phyloP scores from a whole-genome alignment of 441 rosid genomes.

The Erodium moschatum region DNA sequence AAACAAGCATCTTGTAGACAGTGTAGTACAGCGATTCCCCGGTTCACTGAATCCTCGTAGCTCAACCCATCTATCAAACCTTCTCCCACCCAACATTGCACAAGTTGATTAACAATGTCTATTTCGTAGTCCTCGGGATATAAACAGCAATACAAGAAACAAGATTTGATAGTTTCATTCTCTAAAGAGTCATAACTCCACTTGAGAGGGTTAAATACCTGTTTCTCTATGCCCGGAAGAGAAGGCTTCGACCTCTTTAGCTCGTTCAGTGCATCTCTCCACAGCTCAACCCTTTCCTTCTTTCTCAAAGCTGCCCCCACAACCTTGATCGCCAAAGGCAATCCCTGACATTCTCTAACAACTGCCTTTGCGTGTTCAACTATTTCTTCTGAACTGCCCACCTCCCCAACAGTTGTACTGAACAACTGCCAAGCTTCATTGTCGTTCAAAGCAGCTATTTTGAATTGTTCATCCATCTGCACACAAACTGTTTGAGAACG shows the following conservation, averaged over 20 bases:
- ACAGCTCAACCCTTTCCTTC: neutral
- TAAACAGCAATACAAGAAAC: slow-evolving; percentile 34
- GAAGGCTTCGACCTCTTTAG: neutral
- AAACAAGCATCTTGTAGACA: slow-evolving; percentile 30
- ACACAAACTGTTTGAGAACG: slow-evolving; percentile 25
- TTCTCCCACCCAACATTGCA: slow-evolving; percentile 28
- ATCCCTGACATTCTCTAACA: neutral
- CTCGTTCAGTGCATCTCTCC: neutral
- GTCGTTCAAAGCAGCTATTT: slow-evolving; percentile 26
- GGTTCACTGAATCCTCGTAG: slow-evolving; percentile 18
- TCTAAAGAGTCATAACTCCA: neutral
- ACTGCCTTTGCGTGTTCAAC: neutral
- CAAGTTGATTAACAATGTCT: slow-evolving; percentile 24
- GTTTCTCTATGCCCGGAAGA: neutral
- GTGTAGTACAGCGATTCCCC: slow-evolving; percentile 25
- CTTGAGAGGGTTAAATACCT: neutral
- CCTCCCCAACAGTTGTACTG: slow-evolving; percentile 29
- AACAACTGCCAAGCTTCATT: slow-evolving; percentile 33
- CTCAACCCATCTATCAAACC: slow-evolving; percentile 27
- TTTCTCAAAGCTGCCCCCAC: neutral
- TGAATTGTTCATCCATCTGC: slow-evolving; percentile 27
- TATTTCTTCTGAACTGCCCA: slow-evolving; percentile 24
- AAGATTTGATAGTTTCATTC: slow-evolving; percentile 17
- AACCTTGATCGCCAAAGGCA: neutral
- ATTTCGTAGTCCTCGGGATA: slow-evolving; percentile 35